Base-by-base conservation (phyloP, 108 stramenopile genomes). In the Licmophora abbreviata region DNA sequence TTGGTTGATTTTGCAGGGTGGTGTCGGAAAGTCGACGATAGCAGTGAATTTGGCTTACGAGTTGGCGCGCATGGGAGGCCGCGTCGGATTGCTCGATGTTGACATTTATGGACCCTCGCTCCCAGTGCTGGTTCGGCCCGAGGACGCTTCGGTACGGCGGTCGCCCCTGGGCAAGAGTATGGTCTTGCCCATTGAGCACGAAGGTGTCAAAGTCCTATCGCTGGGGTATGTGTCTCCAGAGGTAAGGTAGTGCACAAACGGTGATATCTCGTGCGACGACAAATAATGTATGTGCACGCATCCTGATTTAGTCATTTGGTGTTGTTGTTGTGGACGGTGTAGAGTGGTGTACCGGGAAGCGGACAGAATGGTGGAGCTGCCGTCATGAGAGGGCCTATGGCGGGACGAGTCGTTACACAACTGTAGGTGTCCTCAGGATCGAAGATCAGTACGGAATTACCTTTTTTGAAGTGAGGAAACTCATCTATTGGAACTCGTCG, bases 1-100 rank as follows among this genome's bases (percentile, higher is more conserved):
- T 59, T 79, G 71, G 20, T 12, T 14, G 5, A 43, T 62, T n/a
- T n/a, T n/a, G n/a, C n/a, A n/a, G 67, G 99, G 99, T 22, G 99
- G 99, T 5, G 99, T 99, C 6, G 99, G 99, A 34, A 99, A 99
- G 58, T 93, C 91, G 25, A 98, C 99, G 3, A 76, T 97, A 20
- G 94, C 97, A 2, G 80, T 89, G 29, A 97, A 99, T 60, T 81
- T 98, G 11, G 99, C 99, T n/a, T 96, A 85, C 58, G 87, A 95
- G 53, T 79, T 99, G 6, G 79, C 92, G 2, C 58, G 73, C 22
- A 51, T 75, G 59, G 95, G 94, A 12, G 83, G 79, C 8, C 56
- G 72, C n/a, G 78, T 99, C 7, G 99, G 97, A 15, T 51, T 99
- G n/a, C 57, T 97, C 2, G 99, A 99, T 71, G 78, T 96, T 11